Evolutionary conservation across 176 grass and related monocot species (phyloP).

Genomic region (Secale cereale): DNA sequence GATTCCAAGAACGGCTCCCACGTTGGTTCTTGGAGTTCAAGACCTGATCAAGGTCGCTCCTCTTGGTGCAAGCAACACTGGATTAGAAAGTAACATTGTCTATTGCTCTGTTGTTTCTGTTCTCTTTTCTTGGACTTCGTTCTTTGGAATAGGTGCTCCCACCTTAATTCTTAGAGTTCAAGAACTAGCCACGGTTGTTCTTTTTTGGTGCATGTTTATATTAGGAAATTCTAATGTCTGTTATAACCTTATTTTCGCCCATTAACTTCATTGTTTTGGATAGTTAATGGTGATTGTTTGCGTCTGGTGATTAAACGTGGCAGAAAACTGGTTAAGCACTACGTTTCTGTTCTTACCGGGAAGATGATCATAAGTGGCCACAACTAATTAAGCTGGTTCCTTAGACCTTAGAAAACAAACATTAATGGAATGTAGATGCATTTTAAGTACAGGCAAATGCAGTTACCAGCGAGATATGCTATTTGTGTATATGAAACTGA

Average conservation of each 20-base stretch:
- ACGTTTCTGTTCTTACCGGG: background rate
- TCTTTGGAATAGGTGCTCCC: background rate
- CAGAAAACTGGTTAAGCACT: background rate
- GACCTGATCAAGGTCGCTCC: background rate
- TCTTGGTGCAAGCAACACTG: background rate
- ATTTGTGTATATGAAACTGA: background rate
- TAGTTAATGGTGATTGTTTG: background rate
- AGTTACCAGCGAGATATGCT: background rate
- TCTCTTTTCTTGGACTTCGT: background rate
- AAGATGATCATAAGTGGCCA: background rate
- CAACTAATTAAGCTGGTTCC: background rate
- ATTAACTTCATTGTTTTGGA: background rate
- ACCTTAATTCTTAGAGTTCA: background rate
- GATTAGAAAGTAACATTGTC: no score
- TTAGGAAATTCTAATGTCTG: background rate
- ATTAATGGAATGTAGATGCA: background rate
- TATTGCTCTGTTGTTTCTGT: background rate
- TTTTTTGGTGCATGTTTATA: background rate
- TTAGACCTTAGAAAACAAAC: background rate
- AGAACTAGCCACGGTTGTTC: background rate
- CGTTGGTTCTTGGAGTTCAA: background rate
- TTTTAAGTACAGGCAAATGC: background rate
- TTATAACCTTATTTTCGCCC: background rate
- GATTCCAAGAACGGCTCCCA: background rate
- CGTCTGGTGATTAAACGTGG: background rate